These are phyloP conservation scores for Calonectria hawksworthii DNA, from an alignment of 2,329 filamentous ascomycete genomes.

Conservation along the genomic window DNA sequence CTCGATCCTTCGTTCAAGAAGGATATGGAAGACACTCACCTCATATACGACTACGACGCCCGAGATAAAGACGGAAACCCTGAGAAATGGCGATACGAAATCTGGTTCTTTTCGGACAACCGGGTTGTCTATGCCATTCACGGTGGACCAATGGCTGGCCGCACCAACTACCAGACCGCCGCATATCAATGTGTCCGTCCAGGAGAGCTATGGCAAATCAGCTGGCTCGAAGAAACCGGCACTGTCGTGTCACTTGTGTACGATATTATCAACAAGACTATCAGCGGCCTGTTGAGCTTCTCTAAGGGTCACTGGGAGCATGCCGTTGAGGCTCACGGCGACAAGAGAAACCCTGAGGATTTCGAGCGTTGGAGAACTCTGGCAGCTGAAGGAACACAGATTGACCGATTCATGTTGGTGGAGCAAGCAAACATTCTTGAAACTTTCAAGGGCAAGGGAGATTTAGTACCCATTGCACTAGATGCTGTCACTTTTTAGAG, in stretches of 20 bases:
- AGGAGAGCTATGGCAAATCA: constrained; percentile 71
- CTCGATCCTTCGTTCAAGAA: constrained; percentile 52
- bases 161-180: constrained; percentile 66
- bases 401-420: constrained; percentile 64
- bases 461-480: constrained; percentile 59
- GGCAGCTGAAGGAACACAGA: constrained; percentile 63
- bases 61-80: constrained; percentile 61
- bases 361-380: constrained; percentile 65
- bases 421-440: constrained; percentile 68
- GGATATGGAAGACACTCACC: constrained; percentile 66
- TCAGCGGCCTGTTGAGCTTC: constrained; percentile 68
- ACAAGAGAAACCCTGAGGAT: constrained; percentile 66
- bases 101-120: constrained; percentile 70
- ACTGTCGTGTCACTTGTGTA: constrained; percentile 69
- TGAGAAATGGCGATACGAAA: constrained; percentile 73
- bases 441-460: constrained; percentile 63
- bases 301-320: constrained; percentile 70
- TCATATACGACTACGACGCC: constrained; percentile 70
- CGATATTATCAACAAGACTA: constrained; percentile 62
- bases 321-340: constrained; percentile 64
- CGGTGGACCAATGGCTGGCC: constrained; percentile 70
- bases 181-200: constrained; percentile 71
- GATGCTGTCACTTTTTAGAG: constrained; percentile 28
- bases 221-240: constrained; percentile 73
- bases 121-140: constrained; percentile 72